Base-by-base conservation (phyloP, 2,329 filamentous ascomycete genomes). In the Verticillium nonalfalfae region DNA sequence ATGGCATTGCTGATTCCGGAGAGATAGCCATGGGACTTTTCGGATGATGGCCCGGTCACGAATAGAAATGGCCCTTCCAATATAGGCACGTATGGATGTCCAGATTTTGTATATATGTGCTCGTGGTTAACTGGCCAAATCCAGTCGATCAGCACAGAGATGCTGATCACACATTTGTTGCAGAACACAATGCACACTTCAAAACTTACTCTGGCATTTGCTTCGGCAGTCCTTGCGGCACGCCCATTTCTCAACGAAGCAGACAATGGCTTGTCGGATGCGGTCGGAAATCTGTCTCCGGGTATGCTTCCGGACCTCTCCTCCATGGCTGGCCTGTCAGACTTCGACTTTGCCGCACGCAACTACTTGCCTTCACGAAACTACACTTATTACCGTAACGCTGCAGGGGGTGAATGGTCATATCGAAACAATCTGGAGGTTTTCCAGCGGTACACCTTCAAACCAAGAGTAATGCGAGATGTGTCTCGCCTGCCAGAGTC, bases 361-460 rank as follows among this genome's bases (percentile, higher is more conserved):
- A 72, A 74, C 40, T 71, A 73, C 64, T 72, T 81, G 66, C 72
- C 75, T 59, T 64, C 61, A 6, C 67, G 68, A 5, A 71, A 74
- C 58, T 81, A 80, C 67, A 77, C 77, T 1, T 81, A 79, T 67
- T 80, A 80, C 67, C 75, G 78, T 63, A 78, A 77, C 61, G 78
- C 77, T 11, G 78, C 78, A 5, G 78, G 72, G 5, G 78, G 77
- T 60, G 79, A 81, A 67, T 81, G 76, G 75, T 73, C 71, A 0
- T 81, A 81, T 70, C 72, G 79, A 56, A 80, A 80, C 67, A 81
- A 81, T 67, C 73, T 81, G 6, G 79, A 81, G 66, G 74, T 76
- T 21, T 82, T 74, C 69, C 69, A 73, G 59, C 73, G 76, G 21
- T 76, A 76, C 63, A 70, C 70, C 26, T 68, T 80, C 15, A 71